A percentile compares a stretch with the other conserved stretches of the same genome.
phyloP scores from a whole-genome alignment of 805 yeast genomes.

The Danielia oregonensis region DNA sequence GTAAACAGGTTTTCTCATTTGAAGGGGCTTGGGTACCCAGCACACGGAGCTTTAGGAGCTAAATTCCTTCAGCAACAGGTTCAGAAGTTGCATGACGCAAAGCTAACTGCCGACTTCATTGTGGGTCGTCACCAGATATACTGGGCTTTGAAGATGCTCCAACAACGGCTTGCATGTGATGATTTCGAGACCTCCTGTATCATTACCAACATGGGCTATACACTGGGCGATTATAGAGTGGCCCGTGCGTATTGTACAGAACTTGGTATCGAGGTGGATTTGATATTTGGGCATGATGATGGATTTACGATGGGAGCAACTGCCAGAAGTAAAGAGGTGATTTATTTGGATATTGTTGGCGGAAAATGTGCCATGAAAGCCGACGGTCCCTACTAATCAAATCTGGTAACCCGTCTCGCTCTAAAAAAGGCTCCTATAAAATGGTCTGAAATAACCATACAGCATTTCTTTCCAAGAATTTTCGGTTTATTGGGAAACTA shows the following conservation, averaged over 20 bases:
- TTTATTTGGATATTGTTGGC: conserved; percentile 37
- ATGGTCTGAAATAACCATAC: conserved; percentile 3
- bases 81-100: conserved; percentile 13
- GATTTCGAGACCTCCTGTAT: too few relatives aligned
- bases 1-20: conserved; percentile 21
- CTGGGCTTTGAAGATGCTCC: conserved; percentile 24
- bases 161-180: too few relatives aligned
- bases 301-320: conserved; percentile 40
- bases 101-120: conserved; percentile 13
- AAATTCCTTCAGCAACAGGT: conserved; percentile 14
- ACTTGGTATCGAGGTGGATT: conserved; percentile 44
- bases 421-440: neutral
- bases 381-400: neutral
- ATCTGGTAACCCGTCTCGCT: too few relatives aligned
- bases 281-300: conserved; percentile 18
- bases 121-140: conserved; percentile 14
- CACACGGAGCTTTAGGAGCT: conserved; percentile 28
- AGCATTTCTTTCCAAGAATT: too few relatives aligned
- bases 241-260: conserved; percentile 48
- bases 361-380: conserved; percentile 19
- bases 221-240: too few relatives aligned
- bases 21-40: conserved; percentile 30
- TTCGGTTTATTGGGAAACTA: too few relatives aligned
- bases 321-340: conserved; percentile 42
- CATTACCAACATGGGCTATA: too few relatives aligned